A percentile compares a stretch with the other conserved stretches of the same genome.
Conservation (phyloP, 2,329 filamentous ascomycete genomes). For the Taxawa tesnikishii region DNA sequence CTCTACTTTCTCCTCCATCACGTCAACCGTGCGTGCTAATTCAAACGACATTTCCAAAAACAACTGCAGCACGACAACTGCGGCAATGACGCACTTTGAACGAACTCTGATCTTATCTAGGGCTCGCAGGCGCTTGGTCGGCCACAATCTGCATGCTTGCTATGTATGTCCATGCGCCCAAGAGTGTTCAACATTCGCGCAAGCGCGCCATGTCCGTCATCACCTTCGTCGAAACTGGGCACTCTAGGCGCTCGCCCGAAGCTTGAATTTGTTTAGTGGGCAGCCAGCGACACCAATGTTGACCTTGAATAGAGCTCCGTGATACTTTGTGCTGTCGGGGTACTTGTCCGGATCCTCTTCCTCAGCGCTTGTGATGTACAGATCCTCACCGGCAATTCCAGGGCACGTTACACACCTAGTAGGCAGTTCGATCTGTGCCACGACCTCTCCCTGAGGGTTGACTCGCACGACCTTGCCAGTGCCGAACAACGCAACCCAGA, state of each 20-base stretch:
- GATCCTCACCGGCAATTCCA: conserved; percentile 59
- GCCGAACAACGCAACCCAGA: conserved; percentile 84
- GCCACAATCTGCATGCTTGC: too few species aligned
- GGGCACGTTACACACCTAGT: conserved; percentile 73
- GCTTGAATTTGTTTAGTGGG: conserved; percentile 51
- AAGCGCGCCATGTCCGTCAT: too few species aligned
- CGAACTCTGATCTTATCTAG: too few species aligned
- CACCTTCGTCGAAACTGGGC: too few species aligned
- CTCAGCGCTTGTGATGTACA: conserved; percentile 72
- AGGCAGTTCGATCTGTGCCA: conserved; percentile 64
- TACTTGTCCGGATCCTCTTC: conserved; percentile 52
- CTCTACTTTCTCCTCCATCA: too few species aligned
- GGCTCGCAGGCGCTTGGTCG: too few species aligned
- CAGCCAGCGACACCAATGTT: conserved; percentile 62
- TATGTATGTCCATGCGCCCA: too few species aligned
- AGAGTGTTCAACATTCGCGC: too few species aligned
- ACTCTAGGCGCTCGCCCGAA: conserved; percentile 10
- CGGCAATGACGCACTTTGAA: too few species aligned
- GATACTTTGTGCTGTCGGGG: conserved; percentile 48
- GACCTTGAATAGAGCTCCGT: conserved; percentile 63
- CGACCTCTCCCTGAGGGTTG: conserved; percentile 52
- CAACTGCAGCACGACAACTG: too few species aligned
- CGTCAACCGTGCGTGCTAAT: too few species aligned
- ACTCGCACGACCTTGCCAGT: conserved; percentile 65
- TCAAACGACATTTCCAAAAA: too few species aligned